Evolutionary conservation across 148 eudicot genomes (phyloP), one percentile per base, ranked within the genome.

Genomic region (Chenopodium album): DNA sequence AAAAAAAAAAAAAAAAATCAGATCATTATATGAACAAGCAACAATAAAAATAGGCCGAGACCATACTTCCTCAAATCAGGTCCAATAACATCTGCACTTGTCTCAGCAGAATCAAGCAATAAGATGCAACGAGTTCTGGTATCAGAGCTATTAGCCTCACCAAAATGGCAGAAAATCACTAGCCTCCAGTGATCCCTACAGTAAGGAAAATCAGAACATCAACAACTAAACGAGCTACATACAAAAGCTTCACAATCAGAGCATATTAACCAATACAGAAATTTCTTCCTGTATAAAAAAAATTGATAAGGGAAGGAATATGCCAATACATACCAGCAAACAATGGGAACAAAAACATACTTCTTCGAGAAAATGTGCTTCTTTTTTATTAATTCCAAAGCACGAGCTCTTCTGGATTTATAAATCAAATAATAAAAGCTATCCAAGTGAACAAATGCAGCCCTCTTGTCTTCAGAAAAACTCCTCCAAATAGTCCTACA

Each of bases 121-220:
- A 93, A 75, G 86, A 93, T 93, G 88, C 94, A 89, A 14, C 89
- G 90, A 34, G 82, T 84, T 80, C 73, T 84, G 62, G 78, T 76
- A 68, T 84, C 75, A 62, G 94, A 84, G 22, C 48, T 50, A 28
- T 65, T 14, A 81, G 84, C 75, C 82, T 89, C 89, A 77, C 89
- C 92, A 63, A 93, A 86, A 89, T 93, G 89, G 78, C 98, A 92
- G 56, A 93, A 87, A 81, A 93, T 80, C 84, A 90, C 80, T 13
- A 93, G 91, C 78, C 88, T 88, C 94, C 95, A 92, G 73, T 92
- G 95, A 85, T 82, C 80, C 95, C 98, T 93, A 79, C 47, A 71
- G 23, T 71, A 76, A 75, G 76, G 54, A 54, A 79, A 19, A 52
- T 59, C 17, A 75, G 23, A 65, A 66, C 16, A 29, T 34, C 77